Base-by-base conservation (phyloP, 2,329 filamentous ascomycete genomes). In the Fusarium sp. region DNA sequence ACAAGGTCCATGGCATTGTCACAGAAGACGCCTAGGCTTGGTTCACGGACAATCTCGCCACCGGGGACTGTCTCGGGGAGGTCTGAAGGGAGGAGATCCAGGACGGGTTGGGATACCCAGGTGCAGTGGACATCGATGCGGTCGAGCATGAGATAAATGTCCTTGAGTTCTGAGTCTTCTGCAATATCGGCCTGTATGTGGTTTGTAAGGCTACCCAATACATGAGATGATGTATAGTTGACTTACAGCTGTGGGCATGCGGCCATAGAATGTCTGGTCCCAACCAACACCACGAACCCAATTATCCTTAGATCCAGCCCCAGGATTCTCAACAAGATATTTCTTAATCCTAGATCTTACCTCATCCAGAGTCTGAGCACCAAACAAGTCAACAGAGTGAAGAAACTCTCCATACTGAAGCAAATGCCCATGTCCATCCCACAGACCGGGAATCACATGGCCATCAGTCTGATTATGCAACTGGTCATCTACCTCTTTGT, bases 1-100 rank as follows among this genome's bases (percentile, higher is more conserved):
- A 93, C 86, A 60, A 91, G 80, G 50, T 91, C 89, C 88, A 93
- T 93, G 27, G 92, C 91, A 77, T 93, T 93, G 80, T 94, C 92
- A 78, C 92, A 94, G 75, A 94, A 93, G 11, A 94, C 91, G 47
- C 92, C 92, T 76, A 87, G 85, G 0, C 90, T 90, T 0, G 91
- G 91, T 4, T 89, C 82, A 33, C 87, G 85, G 15, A 92, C 80
- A 12, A 93, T 87, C 68, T 93, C 90, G 2, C 92, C 92, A 12
- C 91, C 92, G 1, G 90, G 90, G 2, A 91, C 80, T 6, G 89
- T 79, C 65, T 88, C 86, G 2, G 86, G 83, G 30, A 88, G 72
- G 10, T 87, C 85, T 1, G 82, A 75, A 0, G 91, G 88, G 7
- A 94, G 86, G 2, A 93, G 85, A 57, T 87, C 82, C 3, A 94